Evolutionary conservation across 495 filamentous ascomycete species (phyloP), one percentile per base, ranked within the genome.

Genomic region (Astrocystis sublimbata): DNA sequence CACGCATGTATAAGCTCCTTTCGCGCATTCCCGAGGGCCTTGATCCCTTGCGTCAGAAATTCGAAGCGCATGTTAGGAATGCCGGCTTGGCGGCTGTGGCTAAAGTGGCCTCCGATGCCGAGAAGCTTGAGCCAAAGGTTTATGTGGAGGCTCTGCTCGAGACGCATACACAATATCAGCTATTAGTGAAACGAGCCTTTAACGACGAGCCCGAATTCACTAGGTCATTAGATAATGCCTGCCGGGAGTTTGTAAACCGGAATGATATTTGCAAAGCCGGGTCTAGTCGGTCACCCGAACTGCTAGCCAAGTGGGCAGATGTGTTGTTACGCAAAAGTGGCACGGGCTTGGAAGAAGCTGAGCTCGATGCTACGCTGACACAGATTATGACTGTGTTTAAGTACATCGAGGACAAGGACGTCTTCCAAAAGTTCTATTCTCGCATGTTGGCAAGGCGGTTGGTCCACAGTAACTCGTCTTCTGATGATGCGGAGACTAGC

Each of bases 351-450:
- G 94, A 98, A 73, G 96, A 98, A 73, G 88, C 89, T 24, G 92
- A 98, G 63, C 85, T 98, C 54, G 94, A 99, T 75, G 86, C 88
- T 63, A 91, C 90, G 58, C 79, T 98, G 42, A 86, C 88, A n/a
- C 90, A 97, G 71, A 93, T 99, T 68, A 99, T 99, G 94, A 97
- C 92, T 2, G 92, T 98, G 38, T 99, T 99, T 86, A 99, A 99
- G 76, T 99, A 98, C 78, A 97, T 99, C 66, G 96, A 99, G 70
- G 94, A 99, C 77, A 98, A 98, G 78, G 94, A 99, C 73, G 94
- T 99, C 6, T 99, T 98, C 82, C 96, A 98, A 76, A 98, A 97
- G 73, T 98, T 97, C 77, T 99, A 99, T 76, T 96, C 96, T 8
- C 90, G 93, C 51, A 94, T 93, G 88, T 79, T 99, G 63, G 96